Evolutionary conservation across 345 rosid species (phyloP).

Genomic region (Heritiera littoralis): DNA sequence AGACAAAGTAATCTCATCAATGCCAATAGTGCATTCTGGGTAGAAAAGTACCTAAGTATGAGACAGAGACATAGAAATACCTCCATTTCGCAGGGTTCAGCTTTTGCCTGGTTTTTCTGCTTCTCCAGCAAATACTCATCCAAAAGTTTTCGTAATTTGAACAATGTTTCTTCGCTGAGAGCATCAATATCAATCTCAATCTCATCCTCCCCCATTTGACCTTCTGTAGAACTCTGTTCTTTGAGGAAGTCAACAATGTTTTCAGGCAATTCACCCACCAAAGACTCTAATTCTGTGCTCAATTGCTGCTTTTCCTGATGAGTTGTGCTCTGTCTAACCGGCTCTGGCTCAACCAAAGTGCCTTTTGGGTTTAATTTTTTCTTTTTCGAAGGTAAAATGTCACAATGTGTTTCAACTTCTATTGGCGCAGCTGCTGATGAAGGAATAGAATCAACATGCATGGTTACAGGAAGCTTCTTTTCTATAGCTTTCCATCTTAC

Average conservation of each 20-base stretch:
- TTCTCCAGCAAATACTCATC: slow-evolving; percentile 66
- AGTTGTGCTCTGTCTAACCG: slow-evolving; percentile 48
- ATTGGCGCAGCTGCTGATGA: slow-evolving; percentile 32
- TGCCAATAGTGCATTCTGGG: background rate
- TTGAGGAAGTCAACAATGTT: slow-evolving; percentile 66
- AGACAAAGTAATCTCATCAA: slow-evolving; percentile 28
- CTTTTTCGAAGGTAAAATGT: slow-evolving; percentile 40
- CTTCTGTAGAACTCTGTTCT: slow-evolving; percentile 56
- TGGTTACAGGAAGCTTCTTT: slow-evolving; percentile 55
- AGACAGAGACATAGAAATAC: slow-evolving; percentile 37
- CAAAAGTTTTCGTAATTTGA: slow-evolving; percentile 62
- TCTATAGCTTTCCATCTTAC: slow-evolving; percentile 76
- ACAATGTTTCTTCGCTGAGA: slow-evolving; percentile 65
- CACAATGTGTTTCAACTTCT: slow-evolving; percentile 36
- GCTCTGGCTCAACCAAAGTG: slow-evolving; percentile 39
- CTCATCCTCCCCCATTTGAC: slow-evolving; percentile 65
- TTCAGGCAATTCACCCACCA: slow-evolving; percentile 70
- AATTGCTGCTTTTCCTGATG: slow-evolving; percentile 55
- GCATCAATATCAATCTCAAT: slow-evolving; percentile 86
- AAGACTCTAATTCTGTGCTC: slow-evolving; percentile 56
- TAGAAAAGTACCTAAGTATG: slow-evolving; percentile 8
- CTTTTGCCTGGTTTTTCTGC: slow-evolving; percentile 47
- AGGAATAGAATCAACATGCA: slow-evolving; percentile 32
- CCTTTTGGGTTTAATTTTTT: slow-evolving; percentile 41
- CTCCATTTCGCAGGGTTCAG: slow-evolving; percentile 78